These are phyloP conservation scores for Skeletonema marinoi DNA, from an alignment of 108 stramenopile species.

Conservation along the genomic window DNA sequence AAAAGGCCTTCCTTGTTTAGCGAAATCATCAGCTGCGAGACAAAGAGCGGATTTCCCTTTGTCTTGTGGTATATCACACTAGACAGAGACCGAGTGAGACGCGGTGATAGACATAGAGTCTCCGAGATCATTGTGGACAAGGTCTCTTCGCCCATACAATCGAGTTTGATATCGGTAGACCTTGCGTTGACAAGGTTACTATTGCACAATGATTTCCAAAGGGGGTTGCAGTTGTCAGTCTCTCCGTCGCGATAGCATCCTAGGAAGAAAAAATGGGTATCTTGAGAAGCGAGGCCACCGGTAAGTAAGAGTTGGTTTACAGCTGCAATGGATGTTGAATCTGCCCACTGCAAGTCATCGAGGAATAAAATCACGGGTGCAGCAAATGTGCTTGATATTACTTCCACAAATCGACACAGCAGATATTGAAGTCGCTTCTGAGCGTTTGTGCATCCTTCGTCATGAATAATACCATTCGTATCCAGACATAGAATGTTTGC, in stretches of 20 bases:
- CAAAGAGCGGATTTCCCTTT: conserved; percentile 17
- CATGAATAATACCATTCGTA: neutral
- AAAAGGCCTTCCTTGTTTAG: conserved; percentile 14
- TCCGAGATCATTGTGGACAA: conserved; percentile 11
- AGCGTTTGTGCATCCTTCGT: conserved; percentile 12
- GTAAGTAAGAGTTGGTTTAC: conserved; percentile 1
- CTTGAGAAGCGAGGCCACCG: neutral
- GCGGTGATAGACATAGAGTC: neutral
- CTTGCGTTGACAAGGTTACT: neutral
- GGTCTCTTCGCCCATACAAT: neutral
- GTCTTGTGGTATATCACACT: conserved; percentile 15
- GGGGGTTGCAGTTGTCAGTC: neutral
- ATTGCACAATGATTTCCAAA: conserved; percentile 3
- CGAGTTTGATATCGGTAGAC: neutral
- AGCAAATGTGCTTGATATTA: conserved; percentile 14
- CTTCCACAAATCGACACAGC: conserved; percentile 27
- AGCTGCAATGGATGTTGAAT: conserved; percentile 25
- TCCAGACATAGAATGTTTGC: neutral
- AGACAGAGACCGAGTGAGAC: conserved; percentile 7
- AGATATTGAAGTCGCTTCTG: conserved; percentile 32
- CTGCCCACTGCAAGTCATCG: neutral
- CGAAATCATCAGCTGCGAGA: neutral
- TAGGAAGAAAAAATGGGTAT: conserved; percentile 17
- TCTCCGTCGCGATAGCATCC: neutral
- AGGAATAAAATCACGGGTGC: conserved; percentile 29